These are phyloP conservation scores for Mycena albidolilacea DNA, from an alignment of 768 basidiomycete genomes.

Conservation along the genomic window DNA sequence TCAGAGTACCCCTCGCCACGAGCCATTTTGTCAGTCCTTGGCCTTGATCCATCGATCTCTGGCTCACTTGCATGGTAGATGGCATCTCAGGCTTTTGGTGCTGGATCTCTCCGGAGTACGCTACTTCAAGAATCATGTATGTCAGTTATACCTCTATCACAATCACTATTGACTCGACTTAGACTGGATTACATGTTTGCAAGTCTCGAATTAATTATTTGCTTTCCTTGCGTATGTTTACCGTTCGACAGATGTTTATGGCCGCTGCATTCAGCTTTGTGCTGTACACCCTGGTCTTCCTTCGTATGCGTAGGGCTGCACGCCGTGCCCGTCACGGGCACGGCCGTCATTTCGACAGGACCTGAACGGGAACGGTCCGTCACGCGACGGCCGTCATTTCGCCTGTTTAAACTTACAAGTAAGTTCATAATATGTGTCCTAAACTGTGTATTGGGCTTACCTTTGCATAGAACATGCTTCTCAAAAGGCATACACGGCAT, in stretches of 20 bases:
- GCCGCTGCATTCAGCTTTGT: conserved; percentile 60
- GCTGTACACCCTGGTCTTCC: conserved; percentile 64
- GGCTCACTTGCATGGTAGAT: conserved; percentile 49
- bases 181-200: conserved; percentile 70
- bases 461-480: too few species aligned
- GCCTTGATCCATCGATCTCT: neutral
- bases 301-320: conserved; percentile 62
- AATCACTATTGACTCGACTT: conserved; percentile 4
- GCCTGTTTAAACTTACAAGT: too few species aligned
- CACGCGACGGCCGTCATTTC: too few species aligned
- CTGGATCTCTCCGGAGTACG: conserved; percentile 66
- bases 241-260: conserved; percentile 61
- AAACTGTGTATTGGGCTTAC: too few species aligned
- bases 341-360: too few species aligned
- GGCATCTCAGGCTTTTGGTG: conserved; percentile 69
- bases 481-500: too few species aligned
- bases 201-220: conserved; percentile 39
- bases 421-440: too few species aligned
- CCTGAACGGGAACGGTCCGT: too few species aligned
- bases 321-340: too few species aligned
- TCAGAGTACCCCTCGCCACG: conserved; percentile 48
- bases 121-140: conserved; percentile 59
- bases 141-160: conserved; percentile 32
- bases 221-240: conserved; percentile 10
- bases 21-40: conserved; percentile 63